Conservation (phyloP, 257 asterid genomes). For the Ajuga chamaepitys region DNA sequence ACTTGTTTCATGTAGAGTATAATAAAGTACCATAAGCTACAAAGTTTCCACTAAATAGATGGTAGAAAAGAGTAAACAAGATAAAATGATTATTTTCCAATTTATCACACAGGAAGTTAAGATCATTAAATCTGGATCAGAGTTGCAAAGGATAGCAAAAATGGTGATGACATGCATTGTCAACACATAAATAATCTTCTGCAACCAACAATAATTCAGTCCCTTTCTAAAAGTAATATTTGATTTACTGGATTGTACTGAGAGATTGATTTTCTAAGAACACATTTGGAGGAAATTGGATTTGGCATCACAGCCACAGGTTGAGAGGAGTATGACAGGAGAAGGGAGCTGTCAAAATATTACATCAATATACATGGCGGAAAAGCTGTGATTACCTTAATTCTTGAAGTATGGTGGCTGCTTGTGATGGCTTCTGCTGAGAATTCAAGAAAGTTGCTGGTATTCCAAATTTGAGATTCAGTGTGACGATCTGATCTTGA, state of each 20-base stretch:
- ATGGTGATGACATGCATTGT: not conserved
- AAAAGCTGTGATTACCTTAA: constrained; percentile 45
- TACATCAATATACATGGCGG: not conserved
- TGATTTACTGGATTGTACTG: not conserved
- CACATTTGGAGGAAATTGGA: not conserved
- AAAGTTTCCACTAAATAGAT: not conserved
- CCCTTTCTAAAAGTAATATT: not conserved
- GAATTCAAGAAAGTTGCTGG: constrained; percentile 96
- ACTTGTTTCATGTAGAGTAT: constrained; percentile 4
- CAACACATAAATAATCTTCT: too few relatives aligned
- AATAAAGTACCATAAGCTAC: not conserved
- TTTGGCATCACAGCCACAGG: not conserved
- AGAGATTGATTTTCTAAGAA: not conserved
- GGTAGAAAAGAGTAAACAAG: not conserved
- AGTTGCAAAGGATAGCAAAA: not conserved
- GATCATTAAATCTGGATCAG: not conserved
- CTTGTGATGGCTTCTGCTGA: constrained; percentile 77
- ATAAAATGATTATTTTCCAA: not conserved
- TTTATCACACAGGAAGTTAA: not conserved
- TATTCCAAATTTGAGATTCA: constrained; percentile 84
- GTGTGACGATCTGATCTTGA: constrained; percentile 93
- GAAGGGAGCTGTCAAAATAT: not conserved
- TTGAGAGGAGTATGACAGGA: constrained; percentile 5
- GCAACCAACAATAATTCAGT: not conserved
- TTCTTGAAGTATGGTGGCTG: constrained; percentile 78